Conservation (phyloP, 768 basidiomycete species). For the Kwoniella heveanensis region DNA sequence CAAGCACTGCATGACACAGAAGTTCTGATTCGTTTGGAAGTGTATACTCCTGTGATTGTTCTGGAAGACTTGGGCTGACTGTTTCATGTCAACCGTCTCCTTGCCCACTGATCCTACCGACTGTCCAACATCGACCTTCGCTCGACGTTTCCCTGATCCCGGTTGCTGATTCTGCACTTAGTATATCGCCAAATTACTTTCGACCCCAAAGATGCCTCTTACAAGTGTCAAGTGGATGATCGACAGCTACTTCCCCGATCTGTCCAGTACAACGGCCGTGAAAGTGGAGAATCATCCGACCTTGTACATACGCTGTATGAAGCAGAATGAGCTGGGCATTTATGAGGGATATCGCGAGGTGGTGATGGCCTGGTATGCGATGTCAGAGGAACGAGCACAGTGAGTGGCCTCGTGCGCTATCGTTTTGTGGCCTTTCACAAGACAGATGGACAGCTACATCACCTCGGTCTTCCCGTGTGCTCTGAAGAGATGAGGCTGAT, state of each 20-base stretch:
- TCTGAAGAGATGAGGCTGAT: too few species aligned
- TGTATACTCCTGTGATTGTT: too few species aligned
- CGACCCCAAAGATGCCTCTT: constrained; percentile 11
- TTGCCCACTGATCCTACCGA: too few species aligned
- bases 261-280: neutral
- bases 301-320: constrained; percentile 28
- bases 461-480: too few species aligned
- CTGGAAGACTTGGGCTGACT: too few species aligned
- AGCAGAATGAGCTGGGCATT: neutral
- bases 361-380: constrained; percentile 17
- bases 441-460: too few species aligned
- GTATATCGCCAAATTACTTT: constrained; percentile 29
- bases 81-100: too few species aligned
- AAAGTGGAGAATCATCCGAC: neutral
- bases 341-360: constrained; percentile 13
- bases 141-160: too few species aligned
- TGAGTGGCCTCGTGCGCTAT: constrained; percentile 1
- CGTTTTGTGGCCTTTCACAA: too few species aligned
- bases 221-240: constrained; percentile 14
- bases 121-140: too few species aligned
- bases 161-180: constrained; percentile 2
- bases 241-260: constrained; percentile 34
- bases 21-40: too few species aligned
- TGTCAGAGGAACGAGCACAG: constrained; percentile 1
- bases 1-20: too few species aligned